Conservation (phyloP, 2,329 filamentous ascomycete genomes). For the Ophiocordyceps camponoti-rufipedis region DNA sequence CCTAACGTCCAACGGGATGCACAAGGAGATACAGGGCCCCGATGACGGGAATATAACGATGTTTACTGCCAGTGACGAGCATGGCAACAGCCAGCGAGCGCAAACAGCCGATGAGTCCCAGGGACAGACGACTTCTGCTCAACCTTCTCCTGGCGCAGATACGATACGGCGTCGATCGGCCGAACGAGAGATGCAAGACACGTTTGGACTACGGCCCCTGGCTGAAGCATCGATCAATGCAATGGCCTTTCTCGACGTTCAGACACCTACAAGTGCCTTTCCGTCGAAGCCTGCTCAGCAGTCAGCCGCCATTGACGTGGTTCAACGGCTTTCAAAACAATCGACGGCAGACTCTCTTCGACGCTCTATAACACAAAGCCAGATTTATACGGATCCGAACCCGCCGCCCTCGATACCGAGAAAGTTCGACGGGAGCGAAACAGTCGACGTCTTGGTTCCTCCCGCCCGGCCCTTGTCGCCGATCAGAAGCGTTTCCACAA, state of each 20-base stretch:
- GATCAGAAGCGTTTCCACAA: not conserved
- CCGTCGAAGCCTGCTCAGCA: not conserved
- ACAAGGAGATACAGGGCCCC: conserved; percentile 15
- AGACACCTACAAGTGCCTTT: not conserved
- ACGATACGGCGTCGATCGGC: conserved; percentile 34
- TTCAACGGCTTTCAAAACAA: not conserved
- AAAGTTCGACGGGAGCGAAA: not conserved
- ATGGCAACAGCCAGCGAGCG: conserved; percentile 1
- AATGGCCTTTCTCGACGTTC: not conserved
- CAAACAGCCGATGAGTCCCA: conserved; percentile 2
- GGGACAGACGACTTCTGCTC: conserved; percentile 17
- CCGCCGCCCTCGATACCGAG: not conserved
- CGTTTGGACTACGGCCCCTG: not conserved
- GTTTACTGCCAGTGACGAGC: not conserved
- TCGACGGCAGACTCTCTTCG: not conserved
- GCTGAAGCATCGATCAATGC: not conserved
- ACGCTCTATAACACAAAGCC: not conserved
- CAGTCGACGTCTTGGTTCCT: conserved; percentile 4
- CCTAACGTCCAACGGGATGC: conserved; percentile 13
- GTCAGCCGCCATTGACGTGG: not conserved
- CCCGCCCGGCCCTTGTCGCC: conserved; percentile 2
- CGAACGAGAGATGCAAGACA: conserved; percentile 11
- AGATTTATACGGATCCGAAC: not conserved
- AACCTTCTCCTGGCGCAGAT: conserved; percentile 31
- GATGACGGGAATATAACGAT: conserved; percentile 19